A percentile compares a stretch with the other conserved stretches of the same genome.
phyloP scores from a whole-genome alignment of 169 alveolate genomes.

The Eimeria acervulina region DNA sequence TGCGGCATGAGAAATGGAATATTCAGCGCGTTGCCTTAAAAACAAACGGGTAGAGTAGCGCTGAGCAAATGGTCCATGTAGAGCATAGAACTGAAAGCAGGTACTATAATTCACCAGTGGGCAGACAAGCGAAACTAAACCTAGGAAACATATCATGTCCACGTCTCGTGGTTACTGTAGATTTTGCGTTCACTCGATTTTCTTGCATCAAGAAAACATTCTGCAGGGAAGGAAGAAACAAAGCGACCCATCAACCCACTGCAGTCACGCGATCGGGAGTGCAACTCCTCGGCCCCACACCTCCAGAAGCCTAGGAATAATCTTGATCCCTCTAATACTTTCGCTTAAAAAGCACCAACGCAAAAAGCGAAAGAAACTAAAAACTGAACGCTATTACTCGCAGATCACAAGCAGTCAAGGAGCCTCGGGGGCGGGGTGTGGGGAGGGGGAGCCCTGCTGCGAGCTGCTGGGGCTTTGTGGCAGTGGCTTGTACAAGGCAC shows the following conservation, averaged over 20 bases:
- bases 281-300: background rate
- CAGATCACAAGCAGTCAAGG: background rate
- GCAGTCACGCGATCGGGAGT: too few species aligned
- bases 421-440: background rate
- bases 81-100: too few species aligned
- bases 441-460: slow-evolving; percentile 24
- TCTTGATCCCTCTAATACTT: background rate
- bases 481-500: too few species aligned
- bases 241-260: background rate
- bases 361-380: background rate
- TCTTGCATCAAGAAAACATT: background rate
- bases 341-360: background rate
- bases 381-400: background rate
- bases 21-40: background rate
- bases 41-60: too few species aligned
- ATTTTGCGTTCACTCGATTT: background rate
- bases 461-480: background rate
- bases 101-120: too few species aligned
- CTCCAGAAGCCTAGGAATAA: background rate
- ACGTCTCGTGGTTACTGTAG: background rate
- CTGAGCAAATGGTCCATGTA: too few species aligned
- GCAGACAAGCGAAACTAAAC: too few species aligned
- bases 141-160: too few species aligned
- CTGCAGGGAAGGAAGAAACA: background rate
- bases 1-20: background rate